Evolutionary conservation across 108 stramenopile species (phyloP).

Genomic region (Skeletonema costatum): DNA sequence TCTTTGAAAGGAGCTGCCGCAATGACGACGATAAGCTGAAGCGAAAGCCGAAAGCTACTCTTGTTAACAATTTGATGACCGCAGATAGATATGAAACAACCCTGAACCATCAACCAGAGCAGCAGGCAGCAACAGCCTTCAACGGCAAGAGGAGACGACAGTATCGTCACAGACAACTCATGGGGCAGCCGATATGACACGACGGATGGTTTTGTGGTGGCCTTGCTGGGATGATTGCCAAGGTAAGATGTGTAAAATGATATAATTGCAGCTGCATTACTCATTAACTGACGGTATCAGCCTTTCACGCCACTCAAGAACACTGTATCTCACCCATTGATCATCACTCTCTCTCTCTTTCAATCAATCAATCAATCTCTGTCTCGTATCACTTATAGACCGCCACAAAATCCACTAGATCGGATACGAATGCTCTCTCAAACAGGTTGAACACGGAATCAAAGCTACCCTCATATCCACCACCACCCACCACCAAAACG

Average conservation of each 20-base stretch:
- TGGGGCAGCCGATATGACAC: slow-evolving; percentile 68
- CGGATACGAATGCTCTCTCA: slow-evolving; percentile 90
- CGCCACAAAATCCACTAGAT: slow-evolving; percentile 88
- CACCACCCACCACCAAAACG: slow-evolving; percentile 7
- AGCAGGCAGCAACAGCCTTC: neutral
- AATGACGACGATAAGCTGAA: too few relatives aligned
- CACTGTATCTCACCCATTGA: too few relatives aligned
- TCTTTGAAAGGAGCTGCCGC: too few relatives aligned
- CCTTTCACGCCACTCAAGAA: too few relatives aligned
- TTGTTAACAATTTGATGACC: too few relatives aligned
- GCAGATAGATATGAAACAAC: too few relatives aligned
- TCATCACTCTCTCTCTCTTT: too few relatives aligned
- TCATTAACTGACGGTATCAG: too few relatives aligned
- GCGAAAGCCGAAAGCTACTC: too few relatives aligned
- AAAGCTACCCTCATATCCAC: too few relatives aligned
- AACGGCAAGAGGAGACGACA: neutral
- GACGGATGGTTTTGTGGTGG: slow-evolving; percentile 88
- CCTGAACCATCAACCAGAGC: too few relatives aligned
- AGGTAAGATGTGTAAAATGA: slow-evolving; percentile 47
- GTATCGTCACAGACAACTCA: slow-evolving; percentile 13
- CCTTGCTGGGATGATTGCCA: slow-evolving; percentile 90
- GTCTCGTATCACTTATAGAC: slow-evolving; percentile 34
- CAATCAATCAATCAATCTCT: neutral
- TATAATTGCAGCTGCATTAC: too few relatives aligned
- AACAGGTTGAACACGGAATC: slow-evolving; percentile 78